phyloP scores from a whole-genome alignment of 2,329 filamentous ascomycete genomes.

The Aspergillus sp. region DNA sequence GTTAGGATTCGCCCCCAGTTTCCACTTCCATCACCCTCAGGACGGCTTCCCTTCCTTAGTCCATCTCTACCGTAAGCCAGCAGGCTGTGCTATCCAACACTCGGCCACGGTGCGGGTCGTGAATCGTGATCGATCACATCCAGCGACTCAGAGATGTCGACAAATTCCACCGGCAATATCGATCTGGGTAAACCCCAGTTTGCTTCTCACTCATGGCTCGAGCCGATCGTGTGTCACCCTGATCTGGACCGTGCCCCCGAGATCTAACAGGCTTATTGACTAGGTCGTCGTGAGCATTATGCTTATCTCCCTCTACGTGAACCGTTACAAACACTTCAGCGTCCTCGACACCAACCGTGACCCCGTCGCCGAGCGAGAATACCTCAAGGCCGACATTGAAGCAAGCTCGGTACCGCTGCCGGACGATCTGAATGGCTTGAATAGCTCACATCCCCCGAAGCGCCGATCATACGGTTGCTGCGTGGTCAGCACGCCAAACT shows the following conservation, averaged over 20 bases:
- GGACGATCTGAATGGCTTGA: constrained; percentile 26
- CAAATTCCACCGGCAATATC: constrained; percentile 11
- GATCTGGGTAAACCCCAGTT: constrained; percentile 38
- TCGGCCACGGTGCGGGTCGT: no score
- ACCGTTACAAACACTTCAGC: constrained; percentile 45
- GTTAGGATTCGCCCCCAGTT: no score
- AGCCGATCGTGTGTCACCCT: constrained; percentile 32
- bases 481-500: constrained; percentile 56
- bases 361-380: constrained; percentile 1
- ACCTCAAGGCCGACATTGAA: constrained; percentile 8
- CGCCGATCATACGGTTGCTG: constrained; percentile 47
- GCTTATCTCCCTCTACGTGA: constrained; percentile 50
- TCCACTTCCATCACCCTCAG: no score
- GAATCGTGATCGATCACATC: no score
- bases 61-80: no score
- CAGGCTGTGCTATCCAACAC: no score
- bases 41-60: no score
- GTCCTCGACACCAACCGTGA: constrained; percentile 34
- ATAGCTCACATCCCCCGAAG: constrained; percentile 10
- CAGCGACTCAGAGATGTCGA: background rate
- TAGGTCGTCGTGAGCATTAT: constrained; percentile 54
- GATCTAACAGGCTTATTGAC: background rate
- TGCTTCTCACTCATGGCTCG: constrained; percentile 34
- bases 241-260: background rate
- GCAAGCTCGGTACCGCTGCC: constrained; percentile 1